Percentiles rank a stretch among this genome's conserved stretches.
Evolutionary conservation across 2,329 filamentous ascomycete species (phyloP).

Genomic region (Macrophomina phaseolina): DNA sequence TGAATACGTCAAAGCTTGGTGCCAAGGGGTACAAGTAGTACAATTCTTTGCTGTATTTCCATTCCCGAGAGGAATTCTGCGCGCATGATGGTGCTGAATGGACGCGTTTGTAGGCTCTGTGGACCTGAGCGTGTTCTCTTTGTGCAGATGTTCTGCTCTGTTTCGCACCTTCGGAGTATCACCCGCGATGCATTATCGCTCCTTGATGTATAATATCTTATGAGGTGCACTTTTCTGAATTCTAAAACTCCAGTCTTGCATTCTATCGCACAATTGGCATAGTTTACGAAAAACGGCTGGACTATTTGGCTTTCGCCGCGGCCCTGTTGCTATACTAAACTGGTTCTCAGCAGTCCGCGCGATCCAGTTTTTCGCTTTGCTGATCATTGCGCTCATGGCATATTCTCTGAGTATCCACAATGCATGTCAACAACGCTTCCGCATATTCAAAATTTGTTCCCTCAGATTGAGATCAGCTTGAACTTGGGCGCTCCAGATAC

Average conservation of each 20-base stretch:
- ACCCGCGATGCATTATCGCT: not conserved
- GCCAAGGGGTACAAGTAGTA: slow-evolving; percentile 4
- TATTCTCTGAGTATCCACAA: slow-evolving; percentile 29
- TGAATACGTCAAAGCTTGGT: not conserved
- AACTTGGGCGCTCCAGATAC: slow-evolving; percentile 27
- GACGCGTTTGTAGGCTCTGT: slow-evolving; percentile 6
- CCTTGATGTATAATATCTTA: no score
- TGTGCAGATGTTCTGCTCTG: not conserved
- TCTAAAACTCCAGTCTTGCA: no score
- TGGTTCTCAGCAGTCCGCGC: slow-evolving; percentile 37
- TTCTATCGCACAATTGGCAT: not conserved
- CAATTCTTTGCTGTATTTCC: slow-evolving; percentile 21
- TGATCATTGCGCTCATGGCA: slow-evolving; percentile 36
- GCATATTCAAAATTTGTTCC: not conserved
- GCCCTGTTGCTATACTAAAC: slow-evolving; percentile 29
- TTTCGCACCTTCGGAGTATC: not conserved
- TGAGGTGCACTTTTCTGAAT: no score
- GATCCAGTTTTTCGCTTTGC: slow-evolving; percentile 38
- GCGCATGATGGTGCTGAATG: not conserved
- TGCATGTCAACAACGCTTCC: slow-evolving; percentile 25
- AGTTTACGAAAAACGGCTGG: not conserved
- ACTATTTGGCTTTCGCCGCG: slow-evolving; percentile 1
- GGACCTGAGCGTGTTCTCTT: slow-evolving; percentile 9
- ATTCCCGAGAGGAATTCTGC: not conserved
- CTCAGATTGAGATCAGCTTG: no score